These are phyloP conservation scores for Kwoniella shivajii DNA, from an alignment of 1,284 basidiomycete species.

Conservation along the genomic window DNA sequence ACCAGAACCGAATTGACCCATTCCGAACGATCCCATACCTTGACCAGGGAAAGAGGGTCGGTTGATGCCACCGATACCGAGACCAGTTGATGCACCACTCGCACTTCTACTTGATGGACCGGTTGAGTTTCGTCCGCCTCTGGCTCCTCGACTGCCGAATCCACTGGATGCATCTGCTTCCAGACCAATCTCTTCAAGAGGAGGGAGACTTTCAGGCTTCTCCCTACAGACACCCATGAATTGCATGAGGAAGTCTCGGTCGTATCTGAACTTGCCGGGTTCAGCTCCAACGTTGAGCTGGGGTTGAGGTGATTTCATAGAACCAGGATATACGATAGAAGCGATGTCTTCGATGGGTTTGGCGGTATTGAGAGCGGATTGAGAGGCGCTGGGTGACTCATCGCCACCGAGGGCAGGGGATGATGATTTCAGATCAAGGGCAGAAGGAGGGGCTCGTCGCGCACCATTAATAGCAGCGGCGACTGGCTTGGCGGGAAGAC, in stretches of 20 bases:
- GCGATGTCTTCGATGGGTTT: constrained; percentile 80
- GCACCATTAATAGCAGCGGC: constrained; percentile 37
- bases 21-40: constrained; percentile 59
- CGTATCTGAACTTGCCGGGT: constrained; percentile 94
- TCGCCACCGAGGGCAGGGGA: constrained; percentile 38
- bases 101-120: constrained; percentile 56
- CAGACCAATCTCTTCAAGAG: constrained; percentile 88
- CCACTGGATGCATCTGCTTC: constrained; percentile 67
- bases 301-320: constrained; percentile 77
- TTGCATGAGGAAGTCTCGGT: constrained; percentile 95
- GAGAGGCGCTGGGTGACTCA: constrained; percentile 46
- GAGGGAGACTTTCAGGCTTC: constrained; percentile 86
- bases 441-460: constrained; percentile 60
- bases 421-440: constrained; percentile 64
- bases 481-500: constrained; percentile 53
- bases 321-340: constrained; percentile 78
- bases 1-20: constrained; percentile 73
- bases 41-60: constrained; percentile 56
- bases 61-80: constrained; percentile 43
- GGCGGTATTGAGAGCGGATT: constrained; percentile 72
- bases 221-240: constrained; percentile 96
- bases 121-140: constrained; percentile 54
- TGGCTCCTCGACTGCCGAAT: constrained; percentile 35
- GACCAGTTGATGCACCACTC: constrained; percentile 48
- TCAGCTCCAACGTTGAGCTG: constrained; percentile 80